Conservation (phyloP, 1,139 yeast genomes). For the Pichia sp. region DNA sequence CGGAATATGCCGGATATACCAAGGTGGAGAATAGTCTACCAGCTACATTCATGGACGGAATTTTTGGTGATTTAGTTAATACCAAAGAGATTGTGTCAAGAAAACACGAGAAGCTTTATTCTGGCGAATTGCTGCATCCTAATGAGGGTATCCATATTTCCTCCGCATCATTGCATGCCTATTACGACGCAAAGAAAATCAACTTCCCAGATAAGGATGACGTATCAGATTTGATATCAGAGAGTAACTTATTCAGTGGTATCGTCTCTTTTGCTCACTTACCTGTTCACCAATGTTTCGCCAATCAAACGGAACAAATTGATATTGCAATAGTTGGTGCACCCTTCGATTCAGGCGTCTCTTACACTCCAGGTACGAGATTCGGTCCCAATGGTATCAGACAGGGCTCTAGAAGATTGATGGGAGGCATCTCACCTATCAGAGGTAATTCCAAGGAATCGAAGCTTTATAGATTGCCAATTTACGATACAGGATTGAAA, state of each 20-base stretch:
- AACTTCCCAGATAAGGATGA: slow-evolving; percentile 28
- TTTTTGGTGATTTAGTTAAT: slow-evolving; percentile 25
- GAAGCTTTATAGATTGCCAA: slow-evolving; percentile 23
- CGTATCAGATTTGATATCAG: slow-evolving; percentile 20
- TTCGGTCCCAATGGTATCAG: slow-evolving; percentile 45
- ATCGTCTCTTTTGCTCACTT: slow-evolving; percentile 41
- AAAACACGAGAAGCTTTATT: slow-evolving; percentile 7
- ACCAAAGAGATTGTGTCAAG: slow-evolving; percentile 10
- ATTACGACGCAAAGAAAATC: slow-evolving; percentile 17
- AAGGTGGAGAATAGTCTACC: slow-evolving; percentile 1
- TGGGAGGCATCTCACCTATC: slow-evolving; percentile 31
- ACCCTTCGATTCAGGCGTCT: slow-evolving; percentile 45
- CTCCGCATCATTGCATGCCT: slow-evolving; percentile 4
- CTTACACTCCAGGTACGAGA: slow-evolving; percentile 43
- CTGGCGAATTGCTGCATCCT: slow-evolving; percentile 8
- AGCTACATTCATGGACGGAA: slow-evolving; percentile 25
- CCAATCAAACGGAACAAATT: slow-evolving; percentile 18
- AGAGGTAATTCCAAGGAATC: slow-evolving; percentile 28
- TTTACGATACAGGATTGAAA: slow-evolving; percentile 22
- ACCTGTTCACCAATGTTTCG: slow-evolving; percentile 35
- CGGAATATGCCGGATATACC: neutral
- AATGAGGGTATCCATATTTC: neutral
- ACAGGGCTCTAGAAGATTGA: slow-evolving; percentile 34
- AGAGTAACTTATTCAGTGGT: slow-evolving; percentile 32
- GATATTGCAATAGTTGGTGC: slow-evolving; percentile 48